Conservation (phyloP, 805 yeast genomes). For the Candida sphagnicola region DNA sequence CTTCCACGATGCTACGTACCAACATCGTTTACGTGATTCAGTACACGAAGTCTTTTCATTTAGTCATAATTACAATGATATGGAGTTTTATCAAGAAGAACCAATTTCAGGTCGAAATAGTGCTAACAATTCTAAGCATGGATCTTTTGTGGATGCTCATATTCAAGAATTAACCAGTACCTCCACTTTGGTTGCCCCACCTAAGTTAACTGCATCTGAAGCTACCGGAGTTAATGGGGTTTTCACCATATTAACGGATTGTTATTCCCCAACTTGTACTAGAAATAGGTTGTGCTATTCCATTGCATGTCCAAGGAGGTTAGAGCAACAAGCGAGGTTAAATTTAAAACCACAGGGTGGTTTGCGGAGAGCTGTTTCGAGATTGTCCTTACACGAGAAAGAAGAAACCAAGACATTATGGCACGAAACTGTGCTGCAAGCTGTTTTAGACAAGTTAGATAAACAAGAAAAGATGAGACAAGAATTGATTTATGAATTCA, state of each 20-base stretch:
- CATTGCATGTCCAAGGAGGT: constrained; percentile 91
- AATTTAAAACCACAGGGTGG: constrained; percentile 88
- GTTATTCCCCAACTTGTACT: constrained; percentile 96
- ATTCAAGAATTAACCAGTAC: constrained; percentile 13
- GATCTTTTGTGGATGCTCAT: constrained; percentile 20
- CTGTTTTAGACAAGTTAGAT: constrained; percentile 70
- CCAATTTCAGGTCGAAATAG: constrained; percentile 15
- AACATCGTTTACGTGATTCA: constrained; percentile 88
- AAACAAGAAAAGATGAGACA: constrained; percentile 88
- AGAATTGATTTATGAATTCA: constrained; percentile 90
- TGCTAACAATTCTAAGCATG: constrained; percentile 23
- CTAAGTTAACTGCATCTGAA: constrained; percentile 12
- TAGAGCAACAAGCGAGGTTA: constrained; percentile 92
- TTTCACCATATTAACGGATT: constrained; percentile 85
- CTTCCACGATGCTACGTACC: constrained; percentile 94
- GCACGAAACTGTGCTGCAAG: constrained; percentile 87
- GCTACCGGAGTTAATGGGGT: constrained; percentile 74
- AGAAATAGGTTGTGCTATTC: constrained; percentile 85
- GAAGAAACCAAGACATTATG: constrained; percentile 83
- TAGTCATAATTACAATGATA: constrained; percentile 49
- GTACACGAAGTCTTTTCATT: constrained; percentile 84
- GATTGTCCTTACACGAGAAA: constrained; percentile 59
- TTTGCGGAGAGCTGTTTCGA: constrained; percentile 67
- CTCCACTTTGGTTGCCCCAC: constrained; percentile 15
- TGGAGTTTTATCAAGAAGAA: constrained; percentile 37